A percentile compares a stretch with the other conserved stretches of the same genome.
Conservation (phyloP, 1,284 basidiomycete species). For the Melampsora larici-populina region DNA sequence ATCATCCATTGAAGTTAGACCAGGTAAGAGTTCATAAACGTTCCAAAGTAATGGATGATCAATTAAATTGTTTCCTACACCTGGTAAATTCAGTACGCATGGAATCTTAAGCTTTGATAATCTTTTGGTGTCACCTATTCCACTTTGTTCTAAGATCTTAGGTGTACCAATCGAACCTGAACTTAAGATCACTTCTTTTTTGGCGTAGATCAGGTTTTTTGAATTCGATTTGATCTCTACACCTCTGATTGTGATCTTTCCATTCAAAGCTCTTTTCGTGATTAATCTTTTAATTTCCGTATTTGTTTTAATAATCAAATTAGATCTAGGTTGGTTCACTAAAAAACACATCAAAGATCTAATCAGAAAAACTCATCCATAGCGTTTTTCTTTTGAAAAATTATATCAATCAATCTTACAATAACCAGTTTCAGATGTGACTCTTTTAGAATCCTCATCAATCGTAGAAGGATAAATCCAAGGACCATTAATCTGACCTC, state of each 20-base stretch:
- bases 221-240: slow-evolving; percentile 16
- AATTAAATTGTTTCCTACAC: slow-evolving; percentile 46
- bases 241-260: slow-evolving; percentile 4
- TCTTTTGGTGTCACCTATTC: slow-evolving; percentile 46
- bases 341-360: slow-evolving; percentile 1
- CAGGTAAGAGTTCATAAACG: slow-evolving; percentile 14
- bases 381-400: too few relatives aligned
- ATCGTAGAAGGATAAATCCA: slow-evolving; percentile 38
- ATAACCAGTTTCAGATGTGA: slow-evolving; percentile 40
- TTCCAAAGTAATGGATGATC: slow-evolving; percentile 43
- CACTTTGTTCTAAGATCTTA: slow-evolving; percentile 49
- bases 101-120: slow-evolving; percentile 43
- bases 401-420: too few relatives aligned
- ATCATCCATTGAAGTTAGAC: slow-evolving; percentile 25
- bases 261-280: background rate
- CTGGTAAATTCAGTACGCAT: slow-evolving; percentile 44
- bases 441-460: slow-evolving; percentile 15
- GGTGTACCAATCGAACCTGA: slow-evolving; percentile 50
- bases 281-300: slow-evolving; percentile 17
- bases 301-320: slow-evolving; percentile 12
- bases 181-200: slow-evolving; percentile 47
- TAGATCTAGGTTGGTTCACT: slow-evolving; percentile 6
- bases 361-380: too few relatives aligned
- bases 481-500: slow-evolving; percentile 25
- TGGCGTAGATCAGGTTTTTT: slow-evolving; percentile 38